Percentiles rank a stretch among this genome's conserved stretches.
Conservation (phyloP, 495 filamentous ascomycete genomes). For the Talaromyces adpressus region DNA sequence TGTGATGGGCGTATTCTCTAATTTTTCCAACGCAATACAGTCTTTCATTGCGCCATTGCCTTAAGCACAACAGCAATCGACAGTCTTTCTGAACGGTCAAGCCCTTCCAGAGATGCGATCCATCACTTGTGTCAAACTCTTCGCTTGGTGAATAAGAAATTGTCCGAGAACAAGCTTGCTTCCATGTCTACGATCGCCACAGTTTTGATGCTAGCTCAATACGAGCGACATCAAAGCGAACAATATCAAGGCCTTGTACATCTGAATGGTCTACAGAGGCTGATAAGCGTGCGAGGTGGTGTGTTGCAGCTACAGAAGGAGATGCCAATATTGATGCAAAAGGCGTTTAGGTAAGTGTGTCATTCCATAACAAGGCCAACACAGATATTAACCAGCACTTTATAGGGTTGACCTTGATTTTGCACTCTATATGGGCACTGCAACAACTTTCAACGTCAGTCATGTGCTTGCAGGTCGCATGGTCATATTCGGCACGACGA, state of each 20-base stretch:
- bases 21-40: conserved; percentile 7
- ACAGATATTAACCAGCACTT: neutral
- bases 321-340: neutral
- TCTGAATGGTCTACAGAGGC: conserved; percentile 17
- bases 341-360: neutral
- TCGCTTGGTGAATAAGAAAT: conserved; percentile 13
- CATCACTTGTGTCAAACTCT: conserved; percentile 13
- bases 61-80: conserved; percentile 12
- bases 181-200: conserved; percentile 16
- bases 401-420: conserved; percentile 5
- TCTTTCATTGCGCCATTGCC: conserved; percentile 18
- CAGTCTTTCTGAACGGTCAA: conserved; percentile 10
- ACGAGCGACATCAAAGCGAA: conserved; percentile 18
- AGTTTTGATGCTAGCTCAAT: conserved; percentile 16
- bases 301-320: conserved; percentile 13
- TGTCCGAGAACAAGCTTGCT: conserved; percentile 13
- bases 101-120: conserved; percentile 11
- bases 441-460: neutral
- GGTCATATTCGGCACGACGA: neutral
- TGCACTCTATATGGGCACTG: conserved; percentile 5
- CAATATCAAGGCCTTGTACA: conserved; percentile 16
- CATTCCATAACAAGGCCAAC: neutral
- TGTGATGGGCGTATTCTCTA: neutral
- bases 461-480: neutral
- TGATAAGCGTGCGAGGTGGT: conserved; percentile 18